Percentiles rank a stretch among this genome's conserved stretches.
Evolutionary conservation across 768 basidiomycete species (phyloP).

Genomic region (Mycena metata): DNA sequence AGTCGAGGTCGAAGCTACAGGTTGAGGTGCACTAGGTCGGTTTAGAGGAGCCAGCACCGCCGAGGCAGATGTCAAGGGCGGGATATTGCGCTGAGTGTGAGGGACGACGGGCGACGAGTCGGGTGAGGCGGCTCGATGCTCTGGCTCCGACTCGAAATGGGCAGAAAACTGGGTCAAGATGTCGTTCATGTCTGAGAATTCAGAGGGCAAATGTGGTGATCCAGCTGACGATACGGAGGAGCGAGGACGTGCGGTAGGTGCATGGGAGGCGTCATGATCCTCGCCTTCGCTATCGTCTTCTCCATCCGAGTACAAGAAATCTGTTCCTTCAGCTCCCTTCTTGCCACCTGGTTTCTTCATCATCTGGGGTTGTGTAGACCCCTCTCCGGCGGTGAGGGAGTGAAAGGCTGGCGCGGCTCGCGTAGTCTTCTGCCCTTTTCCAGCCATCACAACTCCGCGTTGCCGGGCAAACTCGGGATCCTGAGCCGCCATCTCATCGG

Average conservation of each 20-base stretch:
- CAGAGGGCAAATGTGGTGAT: conserved; percentile 65
- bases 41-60: conserved; percentile 55
- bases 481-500: conserved; percentile 60
- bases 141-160: conserved; percentile 73
- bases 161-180: conserved; percentile 81
- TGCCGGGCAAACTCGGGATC: conserved; percentile 59
- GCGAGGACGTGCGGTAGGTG: conserved; percentile 51
- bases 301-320: conserved; percentile 67
- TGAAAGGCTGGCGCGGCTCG: conserved; percentile 85
- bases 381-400: conserved; percentile 74
- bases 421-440: conserved; percentile 67
- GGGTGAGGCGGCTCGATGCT: conserved; percentile 54
- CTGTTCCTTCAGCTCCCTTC: conserved; percentile 63
- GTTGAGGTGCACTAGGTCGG: conserved; percentile 51
- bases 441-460: conserved; percentile 58
- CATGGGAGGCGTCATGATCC: conserved; percentile 46
- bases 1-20: conserved; percentile 68
- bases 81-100: conserved; percentile 51
- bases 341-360: conserved; percentile 53
- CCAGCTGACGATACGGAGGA: conserved; percentile 55
- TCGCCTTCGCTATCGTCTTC: conserved; percentile 62
- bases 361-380: conserved; percentile 48
- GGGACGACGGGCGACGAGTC: conserved; percentile 64
- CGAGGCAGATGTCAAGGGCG: conserved; percentile 36
- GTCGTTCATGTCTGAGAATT: conserved; percentile 81